Conservation (phyloP, 2,329 filamentous ascomycete species). For the Diaporthe citrichinensis region DNA sequence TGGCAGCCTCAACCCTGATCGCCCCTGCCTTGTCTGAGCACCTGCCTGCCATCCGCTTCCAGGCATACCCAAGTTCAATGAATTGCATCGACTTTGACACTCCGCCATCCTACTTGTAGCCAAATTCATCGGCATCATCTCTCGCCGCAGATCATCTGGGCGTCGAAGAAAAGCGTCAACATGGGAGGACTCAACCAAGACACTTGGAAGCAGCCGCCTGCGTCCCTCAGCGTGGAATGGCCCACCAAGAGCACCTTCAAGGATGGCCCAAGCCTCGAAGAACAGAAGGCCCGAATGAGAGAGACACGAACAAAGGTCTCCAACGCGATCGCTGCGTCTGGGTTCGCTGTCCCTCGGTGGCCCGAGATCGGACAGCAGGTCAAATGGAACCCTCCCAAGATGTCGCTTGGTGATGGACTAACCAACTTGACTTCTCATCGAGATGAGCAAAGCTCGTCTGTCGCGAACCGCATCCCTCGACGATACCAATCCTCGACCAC, state of each 20-base stretch:
- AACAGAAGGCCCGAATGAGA: conserved; percentile 30
- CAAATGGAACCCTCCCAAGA: conserved; percentile 8
- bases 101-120: not conserved
- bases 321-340: conserved; percentile 18
- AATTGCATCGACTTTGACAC: no score
- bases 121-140: no score
- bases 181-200: conserved; percentile 30
- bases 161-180: not conserved
- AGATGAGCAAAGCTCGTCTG: conserved; percentile 8
- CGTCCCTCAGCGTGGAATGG: conserved; percentile 29
- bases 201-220: conserved; percentile 29
- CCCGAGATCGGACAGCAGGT: conserved; percentile 27
- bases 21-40: not conserved
- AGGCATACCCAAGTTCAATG: not conserved
- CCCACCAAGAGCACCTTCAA: conserved; percentile 11
- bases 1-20: not conserved
- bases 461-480: conserved; percentile 5
- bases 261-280: conserved; percentile 30
- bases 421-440: not conserved
- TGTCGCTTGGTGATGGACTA: not conserved
- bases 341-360: conserved; percentile 6
- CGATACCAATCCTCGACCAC: conserved; percentile 13
- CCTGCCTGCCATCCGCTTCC: not conserved
- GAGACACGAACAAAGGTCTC: conserved; percentile 24
- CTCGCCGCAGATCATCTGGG: not conserved